Evolutionary conservation across 768 basidiomycete genomes (phyloP).

Genomic region (Leccinellum albellum): DNA sequence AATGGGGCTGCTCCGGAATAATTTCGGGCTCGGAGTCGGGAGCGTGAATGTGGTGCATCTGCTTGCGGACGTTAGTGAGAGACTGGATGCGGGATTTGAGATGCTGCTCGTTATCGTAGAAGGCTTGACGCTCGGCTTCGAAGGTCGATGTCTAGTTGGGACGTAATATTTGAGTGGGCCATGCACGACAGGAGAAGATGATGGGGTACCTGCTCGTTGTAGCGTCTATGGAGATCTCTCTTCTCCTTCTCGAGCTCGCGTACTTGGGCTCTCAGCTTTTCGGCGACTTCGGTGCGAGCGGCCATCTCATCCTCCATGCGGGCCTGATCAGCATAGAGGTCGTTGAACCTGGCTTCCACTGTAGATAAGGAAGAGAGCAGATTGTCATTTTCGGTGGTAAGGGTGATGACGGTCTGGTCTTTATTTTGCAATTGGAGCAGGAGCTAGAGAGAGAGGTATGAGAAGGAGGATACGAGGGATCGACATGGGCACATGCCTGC

Average conservation of each 20-base stretch:
- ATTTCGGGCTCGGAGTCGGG: constrained; percentile 38
- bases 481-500: constrained; percentile 45
- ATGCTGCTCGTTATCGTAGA: constrained; percentile 92
- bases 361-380: constrained; percentile 60
- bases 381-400: constrained; percentile 62
- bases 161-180: constrained; percentile 8
- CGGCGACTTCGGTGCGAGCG: constrained; percentile 75
- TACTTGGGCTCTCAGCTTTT: constrained; percentile 76
- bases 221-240: constrained; percentile 74
- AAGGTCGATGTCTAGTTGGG: constrained; percentile 69
- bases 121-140: constrained; percentile 87
- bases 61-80: constrained; percentile 63
- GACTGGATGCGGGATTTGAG: constrained; percentile 88
- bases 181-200: constrained; percentile 13
- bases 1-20: constrained; percentile 35
- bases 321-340: constrained; percentile 77
- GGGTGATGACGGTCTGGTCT: constrained; percentile 59
- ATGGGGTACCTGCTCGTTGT: constrained; percentile 75
- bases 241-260: constrained; percentile 89
- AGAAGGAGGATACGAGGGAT: constrained; percentile 8
- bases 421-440: constrained; percentile 76
- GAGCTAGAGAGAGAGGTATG: constrained; percentile 45
- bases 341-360: constrained; percentile 70
- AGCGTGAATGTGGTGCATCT: constrained; percentile 37
- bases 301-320: constrained; percentile 80